These are phyloP conservation scores for Apophysomyces trapeziformis DNA, from an alignment of 371 early-diverging fungal genomes.

Conservation along the genomic window DNA sequence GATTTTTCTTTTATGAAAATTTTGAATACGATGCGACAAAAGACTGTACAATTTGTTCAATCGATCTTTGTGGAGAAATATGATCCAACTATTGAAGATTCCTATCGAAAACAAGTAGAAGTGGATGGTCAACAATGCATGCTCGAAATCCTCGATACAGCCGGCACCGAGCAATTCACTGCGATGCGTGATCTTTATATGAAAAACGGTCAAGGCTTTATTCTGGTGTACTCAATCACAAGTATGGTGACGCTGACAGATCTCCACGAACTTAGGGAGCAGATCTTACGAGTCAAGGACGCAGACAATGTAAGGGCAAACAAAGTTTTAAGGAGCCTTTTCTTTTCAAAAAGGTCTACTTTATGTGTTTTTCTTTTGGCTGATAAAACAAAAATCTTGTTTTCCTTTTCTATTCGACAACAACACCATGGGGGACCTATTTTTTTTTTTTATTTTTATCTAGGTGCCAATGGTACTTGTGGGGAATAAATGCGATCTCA, in stretches of 20 bases:
- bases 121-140: slow-evolving; percentile 86
- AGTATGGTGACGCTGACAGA: slow-evolving; percentile 84
- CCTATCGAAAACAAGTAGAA: slow-evolving; percentile 87
- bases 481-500: slow-evolving; percentile 89
- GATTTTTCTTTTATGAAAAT: no score
- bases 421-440: not conserved
- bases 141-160: slow-evolving; percentile 91
- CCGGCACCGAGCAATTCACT: slow-evolving; percentile 88
- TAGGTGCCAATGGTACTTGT: slow-evolving; percentile 87
- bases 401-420: no score
- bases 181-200: slow-evolving; percentile 93
- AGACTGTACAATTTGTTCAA: slow-evolving; percentile 94
- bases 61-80: slow-evolving; percentile 90
- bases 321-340: slow-evolving; percentile 7
- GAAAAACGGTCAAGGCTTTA: slow-evolving; percentile 91
- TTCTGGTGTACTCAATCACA: slow-evolving; percentile 87
- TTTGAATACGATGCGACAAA: not conserved
- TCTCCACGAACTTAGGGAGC: slow-evolving; percentile 75
- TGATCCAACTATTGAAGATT: slow-evolving; percentile 92
- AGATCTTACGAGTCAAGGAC: slow-evolving; percentile 85
- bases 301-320: slow-evolving; percentile 66
- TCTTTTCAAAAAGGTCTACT: not conserved
- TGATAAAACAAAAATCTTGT: not conserved
- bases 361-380: not conserved
- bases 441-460: not conserved